phyloP scores from a whole-genome alignment of 106 monocot genomes.

The Posidonia australis region DNA sequence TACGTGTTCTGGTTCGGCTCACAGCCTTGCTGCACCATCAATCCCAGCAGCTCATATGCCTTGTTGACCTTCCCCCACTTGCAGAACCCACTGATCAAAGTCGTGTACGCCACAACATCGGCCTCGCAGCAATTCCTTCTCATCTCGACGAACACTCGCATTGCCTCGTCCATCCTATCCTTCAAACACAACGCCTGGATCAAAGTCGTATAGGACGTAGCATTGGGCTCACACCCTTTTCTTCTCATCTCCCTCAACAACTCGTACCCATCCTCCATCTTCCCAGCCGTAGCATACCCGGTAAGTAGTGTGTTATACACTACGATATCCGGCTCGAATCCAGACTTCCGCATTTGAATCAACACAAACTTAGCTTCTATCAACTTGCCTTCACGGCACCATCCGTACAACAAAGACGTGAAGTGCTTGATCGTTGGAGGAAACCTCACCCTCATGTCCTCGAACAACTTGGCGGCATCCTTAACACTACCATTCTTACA shows the following conservation, averaged over 20 bases:
- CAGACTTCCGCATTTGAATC: conserved; percentile 48
- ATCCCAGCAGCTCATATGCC: conserved; percentile 49
- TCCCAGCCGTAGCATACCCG: conserved; percentile 49
- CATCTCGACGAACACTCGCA: conserved; percentile 83
- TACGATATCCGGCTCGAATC: conserved; percentile 60
- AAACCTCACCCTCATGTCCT: conserved; percentile 53
- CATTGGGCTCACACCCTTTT: conserved; percentile 61
- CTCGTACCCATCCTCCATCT: conserved; percentile 59
- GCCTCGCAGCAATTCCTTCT: conserved; percentile 25
- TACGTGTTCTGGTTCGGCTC: conserved; percentile 38
- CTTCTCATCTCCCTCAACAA: conserved; percentile 55
- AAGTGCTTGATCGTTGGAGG: conserved; percentile 57
- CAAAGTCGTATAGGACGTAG: conserved; percentile 53
- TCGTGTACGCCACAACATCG: conserved; percentile 54
- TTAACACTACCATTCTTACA: conserved; percentile 63
- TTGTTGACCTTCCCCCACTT: conserved; percentile 43
- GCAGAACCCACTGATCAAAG: conserved; percentile 71
- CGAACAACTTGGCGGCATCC: conserved; percentile 66
- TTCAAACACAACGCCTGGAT: conserved; percentile 57
- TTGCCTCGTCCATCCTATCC: conserved; percentile 64
- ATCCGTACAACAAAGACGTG: conserved; percentile 76
- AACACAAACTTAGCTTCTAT: conserved; percentile 64
- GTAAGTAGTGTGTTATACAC: conserved; percentile 65
- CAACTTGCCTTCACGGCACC: conserved; percentile 78
- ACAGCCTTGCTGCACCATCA: conserved; percentile 47